A percentile compares a stretch with the other conserved stretches of the same genome.
Conservation (phyloP, 176 grass and related monocot genomes). For the Avena insularis region DNA sequence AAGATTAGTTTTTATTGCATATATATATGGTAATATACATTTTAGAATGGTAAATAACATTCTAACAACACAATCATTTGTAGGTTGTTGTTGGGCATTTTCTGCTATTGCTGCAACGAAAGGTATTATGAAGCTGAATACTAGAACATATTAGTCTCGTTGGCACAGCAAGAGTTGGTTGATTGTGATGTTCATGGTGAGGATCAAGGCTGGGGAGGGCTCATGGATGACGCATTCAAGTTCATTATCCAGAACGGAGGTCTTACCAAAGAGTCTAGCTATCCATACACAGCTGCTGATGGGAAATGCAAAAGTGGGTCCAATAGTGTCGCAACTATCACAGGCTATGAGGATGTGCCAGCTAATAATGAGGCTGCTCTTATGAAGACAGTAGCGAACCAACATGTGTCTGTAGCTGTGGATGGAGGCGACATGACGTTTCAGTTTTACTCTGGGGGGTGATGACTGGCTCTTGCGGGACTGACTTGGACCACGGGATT, state of each 20-base stretch:
- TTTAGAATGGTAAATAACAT: not conserved
- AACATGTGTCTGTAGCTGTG: conserved; percentile 48
- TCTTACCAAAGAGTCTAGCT: conserved; percentile 25
- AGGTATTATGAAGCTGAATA: conserved; percentile 49
- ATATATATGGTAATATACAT: not conserved
- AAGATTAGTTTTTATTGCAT: too few relatives aligned
- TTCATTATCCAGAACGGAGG: conserved; percentile 40
- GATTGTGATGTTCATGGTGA: conserved; percentile 44
- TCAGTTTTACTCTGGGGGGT: conserved; percentile 51
- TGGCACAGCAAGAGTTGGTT: conserved; percentile 60
- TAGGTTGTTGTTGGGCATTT: conserved; percentile 53
- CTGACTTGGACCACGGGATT: conserved; percentile 46
- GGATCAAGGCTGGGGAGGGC: conserved; percentile 56
- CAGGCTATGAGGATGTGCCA: conserved; percentile 47
- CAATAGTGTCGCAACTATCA: conserved; percentile 35
- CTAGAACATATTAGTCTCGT: conserved; percentile 41
- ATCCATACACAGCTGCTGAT: conserved; percentile 45
- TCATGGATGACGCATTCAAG: conserved; percentile 55
- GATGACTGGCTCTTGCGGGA: conserved; percentile 43
- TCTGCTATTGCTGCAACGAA: conserved; percentile 42
- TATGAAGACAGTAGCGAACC: conserved; percentile 51
- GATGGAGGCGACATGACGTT: conserved; percentile 52
- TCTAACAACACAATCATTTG: not conserved
- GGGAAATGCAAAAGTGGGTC: conserved; percentile 37
- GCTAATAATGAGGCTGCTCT: conserved; percentile 47